Evolutionary conservation across 352 stramenopile species (phyloP), one percentile per base, ranked within the genome.

Genomic region (Albugo candida): DNA sequence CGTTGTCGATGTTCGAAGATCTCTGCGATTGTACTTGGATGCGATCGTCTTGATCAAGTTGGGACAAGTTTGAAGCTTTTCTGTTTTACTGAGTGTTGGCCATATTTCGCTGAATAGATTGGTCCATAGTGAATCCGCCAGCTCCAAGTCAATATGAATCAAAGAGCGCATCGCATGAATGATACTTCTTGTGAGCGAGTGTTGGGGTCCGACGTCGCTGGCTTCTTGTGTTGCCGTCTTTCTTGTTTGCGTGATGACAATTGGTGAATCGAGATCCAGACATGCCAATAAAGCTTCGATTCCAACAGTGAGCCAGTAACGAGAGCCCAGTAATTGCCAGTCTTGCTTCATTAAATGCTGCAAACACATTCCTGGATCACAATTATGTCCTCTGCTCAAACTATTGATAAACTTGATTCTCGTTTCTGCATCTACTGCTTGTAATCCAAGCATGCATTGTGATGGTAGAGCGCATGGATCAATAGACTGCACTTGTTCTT

Each of bases 11-110:
- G 89, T 61, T 36, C 83, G 77, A 0, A 93, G 55, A 43, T 93
- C 76, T 16, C 79, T 75, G 38, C 86, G 83, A 53, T 91, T 85
- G 61, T 88, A 92, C 52, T 86, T 86, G 24, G 74, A 86, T 40
- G 81, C 79, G 11, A 93, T 49, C 41, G 84, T 70, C 51, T 82
- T 87, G 43, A 81, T 55, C 21, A 93, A 47, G 50, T 74, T 73
- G 10, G 67, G 48, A 10, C 70, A 66, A 37, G 81, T 53, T 13
- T 81, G 65, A 1, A 54, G 52, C 55, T 87, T 72, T 11, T 83
- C 69, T 11, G 63, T 55, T n/a, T 64, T 65, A 13, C 48, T 59
- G 11, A 61, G 48, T 11, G 37, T 21, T 13, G 43, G 24, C 55
- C 55, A 61, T 14, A 53, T 41, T 11, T 49, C 36, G 24, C 47